Percentiles rank a stretch among this genome's conserved stretches.
These are phyloP conservation scores for Ceratobasidium sp. DNA, from an alignment of 1,284 basidiomycete species.

Conservation along the genomic window DNA sequence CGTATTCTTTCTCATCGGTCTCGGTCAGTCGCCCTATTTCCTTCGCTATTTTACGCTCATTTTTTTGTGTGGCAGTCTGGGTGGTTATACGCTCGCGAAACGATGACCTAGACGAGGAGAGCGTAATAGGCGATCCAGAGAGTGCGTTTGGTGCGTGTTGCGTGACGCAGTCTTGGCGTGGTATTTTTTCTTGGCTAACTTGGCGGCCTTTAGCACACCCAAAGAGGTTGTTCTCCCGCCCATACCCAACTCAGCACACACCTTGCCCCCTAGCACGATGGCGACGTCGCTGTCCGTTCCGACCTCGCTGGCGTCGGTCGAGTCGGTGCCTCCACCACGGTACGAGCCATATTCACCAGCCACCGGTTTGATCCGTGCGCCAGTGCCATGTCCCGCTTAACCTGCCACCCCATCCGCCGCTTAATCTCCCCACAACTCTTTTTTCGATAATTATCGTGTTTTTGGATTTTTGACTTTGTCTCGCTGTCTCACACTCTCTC, in stretches of 20 bases:
- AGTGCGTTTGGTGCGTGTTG: not conserved
- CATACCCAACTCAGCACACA: not conserved
- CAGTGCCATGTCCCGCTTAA: too few species aligned
- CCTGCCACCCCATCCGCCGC: not conserved
- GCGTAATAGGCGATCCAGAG: not conserved
- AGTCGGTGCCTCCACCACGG: not conserved
- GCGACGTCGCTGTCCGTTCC: not conserved
- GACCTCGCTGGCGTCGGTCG: too few species aligned
- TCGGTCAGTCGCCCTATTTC: not conserved
- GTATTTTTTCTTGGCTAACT: not conserved
- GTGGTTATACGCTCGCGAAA: not conserved
- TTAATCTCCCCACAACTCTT: not conserved
- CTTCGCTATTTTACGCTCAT: not conserved
- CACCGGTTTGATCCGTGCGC: not conserved
- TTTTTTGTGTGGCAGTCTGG: not conserved
- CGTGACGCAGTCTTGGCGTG: not conserved
- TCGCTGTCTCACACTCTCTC: not conserved
- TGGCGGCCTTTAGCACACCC: not conserved
- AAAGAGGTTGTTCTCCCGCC: not conserved
- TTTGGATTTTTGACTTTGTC: not conserved
- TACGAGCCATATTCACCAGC: not conserved
- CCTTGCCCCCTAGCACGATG: not conserved
- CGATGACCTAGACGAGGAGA: conserved; percentile 12
- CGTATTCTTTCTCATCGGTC: conserved; percentile 15
- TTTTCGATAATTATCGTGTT: not conserved